Conservation (phyloP, 108 stramenopile species). For the Cyclotella sp. region DNA sequence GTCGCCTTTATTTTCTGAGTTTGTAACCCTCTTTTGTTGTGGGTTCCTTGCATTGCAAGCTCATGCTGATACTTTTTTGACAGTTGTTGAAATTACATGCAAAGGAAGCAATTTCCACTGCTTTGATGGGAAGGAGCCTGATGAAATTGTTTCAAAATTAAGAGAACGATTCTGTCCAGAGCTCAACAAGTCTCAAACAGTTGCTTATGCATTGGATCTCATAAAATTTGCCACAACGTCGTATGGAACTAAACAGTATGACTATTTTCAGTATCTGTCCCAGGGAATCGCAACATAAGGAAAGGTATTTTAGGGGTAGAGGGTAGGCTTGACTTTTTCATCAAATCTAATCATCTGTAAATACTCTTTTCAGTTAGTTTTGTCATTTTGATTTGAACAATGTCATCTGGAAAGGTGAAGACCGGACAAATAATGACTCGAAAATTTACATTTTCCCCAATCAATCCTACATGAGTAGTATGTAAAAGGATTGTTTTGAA, state of each 20-base stretch:
- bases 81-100: constrained; percentile 91
- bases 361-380: no score
- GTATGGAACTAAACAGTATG: constrained; percentile 93
- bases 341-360: no score
- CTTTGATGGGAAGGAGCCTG: constrained; percentile 87
- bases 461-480: no score
- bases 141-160: constrained; percentile 77
- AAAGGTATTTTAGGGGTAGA: no score
- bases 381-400: no score
- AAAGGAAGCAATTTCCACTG: constrained; percentile 91
- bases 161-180: constrained; percentile 85
- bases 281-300: constrained; percentile 83
- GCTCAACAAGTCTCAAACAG: constrained; percentile 85
- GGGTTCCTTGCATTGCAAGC: constrained; percentile 97
- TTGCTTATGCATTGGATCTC: constrained; percentile 87
- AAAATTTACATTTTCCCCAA: no score
- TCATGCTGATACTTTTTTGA: constrained; percentile 84
- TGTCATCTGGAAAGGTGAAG: no score
- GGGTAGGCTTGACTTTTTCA: no score
- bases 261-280: constrained; percentile 93
- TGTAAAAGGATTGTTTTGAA: no score
- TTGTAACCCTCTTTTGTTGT: constrained; percentile 94
- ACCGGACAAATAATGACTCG: no score
- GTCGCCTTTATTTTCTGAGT: constrained; percentile 92
- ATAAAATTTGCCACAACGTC: constrained; percentile 86